Evolutionary conservation across 768 basidiomycete species (phyloP).

Genomic region (Boletus edulis): DNA sequence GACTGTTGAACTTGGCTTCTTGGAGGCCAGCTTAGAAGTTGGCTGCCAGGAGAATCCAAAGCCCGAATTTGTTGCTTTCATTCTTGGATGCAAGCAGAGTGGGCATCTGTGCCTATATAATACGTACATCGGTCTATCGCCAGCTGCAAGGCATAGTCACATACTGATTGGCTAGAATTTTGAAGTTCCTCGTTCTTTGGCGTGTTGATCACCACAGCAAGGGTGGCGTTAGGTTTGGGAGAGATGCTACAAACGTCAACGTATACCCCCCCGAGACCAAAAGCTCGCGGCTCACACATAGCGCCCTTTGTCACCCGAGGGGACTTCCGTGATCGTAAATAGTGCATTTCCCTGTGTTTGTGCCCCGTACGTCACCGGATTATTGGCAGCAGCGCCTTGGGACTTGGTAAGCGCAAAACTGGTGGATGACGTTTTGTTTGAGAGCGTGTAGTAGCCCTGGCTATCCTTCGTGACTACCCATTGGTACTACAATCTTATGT

Average conservation of each 20-base stretch:
- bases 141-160: neutral
- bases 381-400: neutral
- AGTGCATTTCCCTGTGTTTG: neutral
- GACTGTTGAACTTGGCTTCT: neutral
- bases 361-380: constrained; percentile 3
- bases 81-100: neutral
- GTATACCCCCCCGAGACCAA: neutral
- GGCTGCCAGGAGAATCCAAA: constrained; percentile 3
- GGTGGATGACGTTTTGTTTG: neutral
- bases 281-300: neutral
- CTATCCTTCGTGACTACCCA: constrained; percentile 5
- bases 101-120: neutral
- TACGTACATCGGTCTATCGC: neutral
- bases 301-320: constrained; percentile 1
- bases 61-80: neutral
- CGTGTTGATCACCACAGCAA: constrained; percentile 1
- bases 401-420: constrained; percentile 1
- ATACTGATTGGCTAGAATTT: neutral
- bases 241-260: constrained; percentile 1
- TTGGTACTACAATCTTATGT: constrained; percentile 1
- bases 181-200: neutral
- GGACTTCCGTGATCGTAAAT: constrained; percentile 4
- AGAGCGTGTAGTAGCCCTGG: constrained; percentile 2
- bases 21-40: neutral
- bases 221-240: neutral